Evolutionary conservation across 2,329 filamentous ascomycete species (phyloP).

Genomic region (Colletotrichum sp.): DNA sequence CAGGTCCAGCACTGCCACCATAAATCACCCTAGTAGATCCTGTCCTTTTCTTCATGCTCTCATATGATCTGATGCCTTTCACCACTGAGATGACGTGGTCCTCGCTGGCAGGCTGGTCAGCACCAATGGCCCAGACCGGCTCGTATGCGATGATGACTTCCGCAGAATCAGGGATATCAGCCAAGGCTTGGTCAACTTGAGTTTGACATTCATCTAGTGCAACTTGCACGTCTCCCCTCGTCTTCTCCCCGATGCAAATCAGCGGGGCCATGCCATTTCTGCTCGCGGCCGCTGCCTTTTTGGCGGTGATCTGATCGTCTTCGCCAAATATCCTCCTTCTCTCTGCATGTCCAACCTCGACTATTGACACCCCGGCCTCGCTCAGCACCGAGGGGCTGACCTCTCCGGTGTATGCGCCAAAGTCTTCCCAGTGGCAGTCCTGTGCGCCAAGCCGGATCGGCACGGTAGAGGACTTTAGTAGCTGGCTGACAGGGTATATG

Average conservation of each 20-base stretch:
- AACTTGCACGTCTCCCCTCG: conserved; percentile 49
- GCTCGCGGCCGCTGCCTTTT: conserved; percentile 72
- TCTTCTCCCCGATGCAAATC: conserved; percentile 80
- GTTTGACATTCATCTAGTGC: conserved; percentile 70
- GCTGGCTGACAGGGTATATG: conserved; percentile 56
- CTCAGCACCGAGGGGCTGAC: conserved; percentile 72
- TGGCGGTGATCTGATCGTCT: conserved; percentile 70
- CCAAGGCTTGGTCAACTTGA: conserved; percentile 70
- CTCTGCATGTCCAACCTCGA: conserved; percentile 85
- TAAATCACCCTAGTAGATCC: conserved; percentile 76
- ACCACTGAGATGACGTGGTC: conserved; percentile 77
- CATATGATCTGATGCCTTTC: conserved; percentile 61
- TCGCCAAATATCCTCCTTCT: conserved; percentile 75
- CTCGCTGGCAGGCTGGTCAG: conserved; percentile 71
- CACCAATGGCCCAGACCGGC: conserved; percentile 88
- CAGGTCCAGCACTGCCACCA: conserved; percentile 82
- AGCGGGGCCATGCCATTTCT: conserved; percentile 76
- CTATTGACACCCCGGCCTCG: conserved; percentile 72
- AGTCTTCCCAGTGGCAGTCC: conserved; percentile 73
- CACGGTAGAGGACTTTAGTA: conserved; percentile 53
- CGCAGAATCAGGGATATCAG: conserved; percentile 62
- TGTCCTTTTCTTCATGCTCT: conserved; percentile 53
- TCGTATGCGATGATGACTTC: conserved; percentile 85
- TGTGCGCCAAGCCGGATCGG: conserved; percentile 70
- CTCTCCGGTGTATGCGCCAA: conserved; percentile 79